Percentiles rank a stretch among this genome's conserved stretches.
These are phyloP conservation scores for Phytophthora pluvialis DNA, from an alignment of 352 stramenopile species.

Conservation along the genomic window DNA sequence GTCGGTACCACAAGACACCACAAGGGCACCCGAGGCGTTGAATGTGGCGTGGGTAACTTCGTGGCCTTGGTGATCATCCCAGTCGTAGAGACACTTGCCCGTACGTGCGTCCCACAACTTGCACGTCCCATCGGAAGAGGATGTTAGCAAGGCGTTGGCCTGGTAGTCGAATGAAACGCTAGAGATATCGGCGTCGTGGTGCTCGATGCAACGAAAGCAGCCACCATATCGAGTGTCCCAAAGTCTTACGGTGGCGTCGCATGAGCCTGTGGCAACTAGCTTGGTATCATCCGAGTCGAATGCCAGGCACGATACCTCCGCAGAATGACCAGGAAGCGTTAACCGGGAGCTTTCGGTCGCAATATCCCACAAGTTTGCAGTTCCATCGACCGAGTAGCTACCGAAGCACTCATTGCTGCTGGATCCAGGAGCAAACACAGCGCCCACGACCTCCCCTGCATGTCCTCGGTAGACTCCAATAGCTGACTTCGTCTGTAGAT, in stretches of 20 bases:
- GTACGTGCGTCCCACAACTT: constrained; percentile 79
- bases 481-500: constrained; percentile 37
- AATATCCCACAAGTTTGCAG: constrained; percentile 70
- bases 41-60: constrained; percentile 68
- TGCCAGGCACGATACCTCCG: constrained; percentile 72
- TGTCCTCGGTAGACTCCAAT: constrained; percentile 65
- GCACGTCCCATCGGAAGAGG: constrained; percentile 60
- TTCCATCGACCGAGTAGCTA: constrained; percentile 79
- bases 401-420: constrained; percentile 44
- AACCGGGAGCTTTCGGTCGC: constrained; percentile 52
- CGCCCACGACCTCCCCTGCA: constrained; percentile 60
- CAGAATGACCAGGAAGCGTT: constrained; percentile 59
- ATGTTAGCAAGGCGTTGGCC: constrained; percentile 57
- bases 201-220: constrained; percentile 76
- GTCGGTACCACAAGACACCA: constrained; percentile 58
- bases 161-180: constrained; percentile 72
- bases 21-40: constrained; percentile 70
- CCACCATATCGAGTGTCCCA: constrained; percentile 75
- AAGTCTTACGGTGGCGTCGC: constrained; percentile 70
- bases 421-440: constrained; percentile 46
- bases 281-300: constrained; percentile 51
- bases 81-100: constrained; percentile 67
- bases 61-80: constrained; percentile 48
- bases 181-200: constrained; percentile 61
- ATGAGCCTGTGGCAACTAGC: constrained; percentile 67